Evolutionary conservation across 2,329 filamentous ascomycete species (phyloP), one percentile per base, ranked within the genome.

Genomic region (Stemphylium beticola): DNA sequence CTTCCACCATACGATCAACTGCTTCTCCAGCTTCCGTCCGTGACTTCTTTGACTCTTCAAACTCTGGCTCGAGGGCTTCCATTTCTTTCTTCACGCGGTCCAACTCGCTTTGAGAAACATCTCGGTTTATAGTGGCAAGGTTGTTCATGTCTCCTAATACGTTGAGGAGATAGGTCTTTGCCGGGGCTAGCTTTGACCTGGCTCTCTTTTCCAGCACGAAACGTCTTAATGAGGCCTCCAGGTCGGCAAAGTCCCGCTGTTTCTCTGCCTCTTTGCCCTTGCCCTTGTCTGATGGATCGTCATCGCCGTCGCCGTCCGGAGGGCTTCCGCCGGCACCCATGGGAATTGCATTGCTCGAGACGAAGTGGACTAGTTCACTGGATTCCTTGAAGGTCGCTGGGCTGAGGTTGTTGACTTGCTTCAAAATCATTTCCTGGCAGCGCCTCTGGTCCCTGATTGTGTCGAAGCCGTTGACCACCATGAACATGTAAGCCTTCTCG

Each of bases 401-500:
- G 70, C 93, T 98, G n/a, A 99, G 82, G 22, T 87, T 86, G 43
- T 85, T 82, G 14, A 99, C 88, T 75, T 98, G 93, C 66, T 97
- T 92, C 55, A 99, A 76, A 44, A 99, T 95, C 85, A 92, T 90
- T 71, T 95, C 92, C 74, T 96, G 86, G 74, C 93, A 98, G 55
- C 93, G 84, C 55, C 91, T 83, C 79, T 97, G 95, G 76, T 98
- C 93, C 60, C 89, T 85, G 67, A 99, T 98, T 57, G 90, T 89
- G 76, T 99, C 95, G 68, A 92, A 99, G 15, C 93, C 93, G 73
- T 99, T 99, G 63, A 99, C 95, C 12, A 99, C 95, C 76, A 99
- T 96, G 75, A 99, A 99, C 59, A 99, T 93, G 72, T 99, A 99
- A 0, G 95, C 93, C 77, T 99, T 99, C 72, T 99, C 95, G 36